Base-by-base conservation (phyloP, 192 early-diverging fungal species). In the Podochytrium sp. region DNA sequence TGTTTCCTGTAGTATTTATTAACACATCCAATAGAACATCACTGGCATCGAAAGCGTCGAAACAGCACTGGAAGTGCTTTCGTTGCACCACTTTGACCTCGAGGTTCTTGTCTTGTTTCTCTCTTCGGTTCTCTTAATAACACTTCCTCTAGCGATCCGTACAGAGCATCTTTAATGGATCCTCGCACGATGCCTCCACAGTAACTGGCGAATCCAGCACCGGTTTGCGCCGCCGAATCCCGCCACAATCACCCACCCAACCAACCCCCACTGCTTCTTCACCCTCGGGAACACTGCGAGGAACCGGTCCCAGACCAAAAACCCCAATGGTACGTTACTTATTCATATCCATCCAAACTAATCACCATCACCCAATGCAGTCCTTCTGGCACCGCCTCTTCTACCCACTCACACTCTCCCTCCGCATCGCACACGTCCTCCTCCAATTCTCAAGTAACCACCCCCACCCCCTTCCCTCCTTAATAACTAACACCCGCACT, bases 1-100 rank as follows among this genome's bases (percentile, higher is more conserved):
- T 39, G 53, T 34, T 7, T 58, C 7, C 25, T 27, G 50, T 37
- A 38, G 0, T 5, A 52, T 35, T n/a, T 14, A 27, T 7, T n/a
- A 5, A 7, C 25, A n/a, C 20, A 43, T 29, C 5, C 6, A 33
- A 5, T 62, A 83, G 84, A 43, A 70, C 23, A 56, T 85, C 14
- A 81, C 79, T 42, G 73, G 74, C 27, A 70, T 71, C 1, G 76
- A 80, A n/a, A 78, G 81, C 62, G 18, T 80, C 20, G 76, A 76
- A 40, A 43, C 47, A 20, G 73, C 78, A n/a, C 42, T 81, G 34
- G 66, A 68, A 27, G 41, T 77, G 33, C 76, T 85, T 37, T 63
- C 72, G 29, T 41, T 43, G 6, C 65, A 79, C 53, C 49, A 65
- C 33, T 85, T 79, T 79, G 37, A 81, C 70, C 47, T 85, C 5